Conservation (phyloP, 257 asterid species). For the Fraxinus anomala region DNA sequence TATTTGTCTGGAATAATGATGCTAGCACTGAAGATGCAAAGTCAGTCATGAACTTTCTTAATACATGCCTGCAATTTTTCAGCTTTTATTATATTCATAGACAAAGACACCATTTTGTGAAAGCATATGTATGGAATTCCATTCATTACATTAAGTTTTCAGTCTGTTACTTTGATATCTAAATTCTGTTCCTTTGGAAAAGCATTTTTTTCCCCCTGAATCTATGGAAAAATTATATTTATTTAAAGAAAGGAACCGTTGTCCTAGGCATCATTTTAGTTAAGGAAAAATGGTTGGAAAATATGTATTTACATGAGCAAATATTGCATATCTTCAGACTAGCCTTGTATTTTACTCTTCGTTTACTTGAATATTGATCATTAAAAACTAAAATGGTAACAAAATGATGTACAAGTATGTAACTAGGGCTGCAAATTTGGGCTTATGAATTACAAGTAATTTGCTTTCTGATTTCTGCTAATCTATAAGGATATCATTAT, state of each 20-base stretch:
- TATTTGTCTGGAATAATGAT: too few relatives aligned
- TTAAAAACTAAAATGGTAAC: not conserved
- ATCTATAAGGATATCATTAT: not conserved
- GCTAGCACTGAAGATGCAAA: not conserved
- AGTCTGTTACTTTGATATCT: not conserved
- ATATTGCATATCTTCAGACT: not conserved
- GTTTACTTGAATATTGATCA: not conserved
- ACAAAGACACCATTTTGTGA: not conserved
- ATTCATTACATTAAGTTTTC: not conserved
- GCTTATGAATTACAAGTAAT: not conserved
- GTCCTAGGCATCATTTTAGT: not conserved
- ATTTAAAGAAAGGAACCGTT: not conserved
- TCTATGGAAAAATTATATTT: not conserved
- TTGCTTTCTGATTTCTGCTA: not conserved
- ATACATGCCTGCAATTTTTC: not conserved
- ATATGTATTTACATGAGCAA: not conserved
- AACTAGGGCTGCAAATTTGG: not conserved
- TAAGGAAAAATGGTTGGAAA: not conserved
- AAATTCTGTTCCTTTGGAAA: not conserved
- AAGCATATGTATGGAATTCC: not conserved
- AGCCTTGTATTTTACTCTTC: not conserved
- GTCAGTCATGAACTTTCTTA: not conserved
- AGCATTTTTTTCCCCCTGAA: too few relatives aligned
- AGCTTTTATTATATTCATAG: not conserved
- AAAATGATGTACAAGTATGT: not conserved